phyloP scores from a whole-genome alignment of 164 flowering plant species.

The Platanus orientalis region DNA sequence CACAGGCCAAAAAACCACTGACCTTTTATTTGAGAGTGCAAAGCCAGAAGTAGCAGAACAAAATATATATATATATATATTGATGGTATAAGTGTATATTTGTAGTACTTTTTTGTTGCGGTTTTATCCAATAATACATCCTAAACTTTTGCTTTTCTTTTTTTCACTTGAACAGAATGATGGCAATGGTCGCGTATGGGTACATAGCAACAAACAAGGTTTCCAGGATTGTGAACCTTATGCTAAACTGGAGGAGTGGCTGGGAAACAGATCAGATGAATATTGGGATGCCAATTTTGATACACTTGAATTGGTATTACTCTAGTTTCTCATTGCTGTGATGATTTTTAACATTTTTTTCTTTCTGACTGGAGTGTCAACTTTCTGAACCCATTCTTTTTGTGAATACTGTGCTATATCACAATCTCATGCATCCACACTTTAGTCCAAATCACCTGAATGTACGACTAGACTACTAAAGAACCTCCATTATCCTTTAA shows the following conservation, averaged over 20 bases:
- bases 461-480: no score
- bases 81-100: no score
- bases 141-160: not conserved
- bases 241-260: slow-evolving; percentile 56
- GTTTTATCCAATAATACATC: not conserved
- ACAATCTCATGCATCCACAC: no score
- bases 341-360: not conserved
- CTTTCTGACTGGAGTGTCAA: not conserved
- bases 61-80: no score
- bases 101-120: no score
- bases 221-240: slow-evolving; percentile 60
- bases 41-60: no score
- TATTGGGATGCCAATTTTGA: slow-evolving; percentile 50
- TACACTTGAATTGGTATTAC: slow-evolving; percentile 37
- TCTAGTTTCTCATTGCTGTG: not conserved
- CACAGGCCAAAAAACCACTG: no score
- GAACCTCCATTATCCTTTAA: no score
- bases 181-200: slow-evolving; percentile 37
- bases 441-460: no score
- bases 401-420: not conserved
- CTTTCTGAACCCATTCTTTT: not conserved
- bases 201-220: slow-evolving; percentile 53
- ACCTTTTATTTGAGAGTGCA: no score
- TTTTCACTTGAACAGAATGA: slow-evolving; percentile 30
- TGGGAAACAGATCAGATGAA: slow-evolving; percentile 35